Base-by-base conservation (phyloP, 2,329 filamentous ascomycete genomes). In the Myrmaecium sp. region DNA sequence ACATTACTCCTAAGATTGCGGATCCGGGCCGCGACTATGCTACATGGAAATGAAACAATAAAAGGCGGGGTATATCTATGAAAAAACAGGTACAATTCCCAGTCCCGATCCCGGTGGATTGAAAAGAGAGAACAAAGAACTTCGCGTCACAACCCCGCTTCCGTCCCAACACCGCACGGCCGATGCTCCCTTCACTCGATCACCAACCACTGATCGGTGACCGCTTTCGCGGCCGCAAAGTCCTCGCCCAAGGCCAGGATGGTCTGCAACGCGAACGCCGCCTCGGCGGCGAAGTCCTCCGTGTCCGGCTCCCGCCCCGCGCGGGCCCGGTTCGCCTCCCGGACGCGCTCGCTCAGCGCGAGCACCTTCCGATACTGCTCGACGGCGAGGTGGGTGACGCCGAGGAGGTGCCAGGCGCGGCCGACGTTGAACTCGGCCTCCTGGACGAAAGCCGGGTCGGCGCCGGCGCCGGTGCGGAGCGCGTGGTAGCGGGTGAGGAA, bases 341-440 rank as follows among this genome's bases (percentile, higher is more conserved):
- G 49, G n/a, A 66, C 60, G 23, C 54, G 41, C 24, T 54, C 51
- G 19, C 60, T 58, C 18, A 73, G 37, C 16, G 51, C 44, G 22
- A 76, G 49, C 18, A 66, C 67, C 18, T 52, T 57, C 35, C 71
- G 58, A 46, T 94, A 95, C 28, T 69, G 76, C 13, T 71, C 62
- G 4, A 79, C 55, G 1, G 83, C 82, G 15, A 91, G 54, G 43
- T 80, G 71, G 12, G 66, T 60, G 31, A 91, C 55, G 0, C 80
- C 79, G 7, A 91, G 57, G 31, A 74, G 62, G 47, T 89, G 78
- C 58, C 78, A 89, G 14, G 72, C 67, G 13, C 81, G 61, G 2
- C 66, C 82, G 25, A 83, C 61, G 41, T 92, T 92, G 54, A 76
- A 91, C 42, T 80, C 74, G 5, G 79, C 79, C 51, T 92, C 82